A percentile compares a stretch with the other conserved stretches of the same genome.
These are phyloP conservation scores for Syncephalis plumigaleata DNA, from an alignment of 371 early-diverging fungal genomes.

Conservation along the genomic window DNA sequence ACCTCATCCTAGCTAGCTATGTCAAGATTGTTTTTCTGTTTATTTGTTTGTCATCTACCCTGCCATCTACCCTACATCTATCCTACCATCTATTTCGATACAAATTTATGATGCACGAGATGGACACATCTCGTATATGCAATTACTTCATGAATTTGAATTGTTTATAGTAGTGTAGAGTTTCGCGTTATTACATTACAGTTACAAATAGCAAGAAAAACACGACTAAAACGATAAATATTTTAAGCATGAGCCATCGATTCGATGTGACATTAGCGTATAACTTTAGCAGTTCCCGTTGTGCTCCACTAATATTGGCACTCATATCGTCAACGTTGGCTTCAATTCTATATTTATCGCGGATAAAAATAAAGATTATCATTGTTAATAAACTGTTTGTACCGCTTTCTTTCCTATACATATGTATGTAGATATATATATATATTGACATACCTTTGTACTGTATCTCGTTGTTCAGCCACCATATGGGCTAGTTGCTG, in stretches of 20 bases:
- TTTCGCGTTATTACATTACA: background rate
- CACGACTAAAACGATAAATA: constrained; percentile 65
- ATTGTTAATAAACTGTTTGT: no score
- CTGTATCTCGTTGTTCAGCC: constrained; percentile 85
- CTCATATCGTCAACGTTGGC: constrained; percentile 87
- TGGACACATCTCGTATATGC: no score
- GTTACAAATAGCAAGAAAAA: constrained; percentile 23
- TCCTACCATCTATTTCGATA: no score
- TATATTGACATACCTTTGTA: constrained; percentile 45
- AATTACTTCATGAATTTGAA: no score
- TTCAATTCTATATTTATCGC: constrained; percentile 85
- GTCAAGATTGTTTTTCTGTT: no score
- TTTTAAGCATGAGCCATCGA: constrained; percentile 89
- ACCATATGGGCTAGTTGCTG: constrained; percentile 87
- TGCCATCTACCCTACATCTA: no score
- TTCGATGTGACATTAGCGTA: constrained; percentile 80
- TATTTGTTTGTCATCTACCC: no score
- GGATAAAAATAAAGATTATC: background rate
- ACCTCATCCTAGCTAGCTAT: no score
- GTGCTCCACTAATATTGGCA: constrained; percentile 80
- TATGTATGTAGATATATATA: background rate
- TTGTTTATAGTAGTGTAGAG: no score
- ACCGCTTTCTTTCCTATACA: no score
- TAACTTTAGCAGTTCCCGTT: constrained; percentile 75
- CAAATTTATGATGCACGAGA: no score